Evolutionary conservation across 495 filamentous ascomycete species (phyloP).

Genomic region (Hapsidospora chrysogenum): DNA sequence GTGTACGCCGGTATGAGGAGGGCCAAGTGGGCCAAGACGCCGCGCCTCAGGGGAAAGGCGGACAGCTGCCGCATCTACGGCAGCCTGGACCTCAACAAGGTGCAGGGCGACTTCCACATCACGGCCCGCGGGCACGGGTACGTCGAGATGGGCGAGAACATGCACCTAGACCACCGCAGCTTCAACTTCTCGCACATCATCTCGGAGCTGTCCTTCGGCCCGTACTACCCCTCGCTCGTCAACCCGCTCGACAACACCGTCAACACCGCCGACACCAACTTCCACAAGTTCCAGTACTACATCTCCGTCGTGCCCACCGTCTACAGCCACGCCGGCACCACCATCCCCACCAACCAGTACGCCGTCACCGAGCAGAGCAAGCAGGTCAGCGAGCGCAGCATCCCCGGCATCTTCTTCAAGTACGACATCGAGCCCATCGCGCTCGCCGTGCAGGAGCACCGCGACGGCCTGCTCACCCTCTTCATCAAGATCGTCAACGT

Average conservation of each 20-base stretch:
- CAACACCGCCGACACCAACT: slow-evolving; percentile 53
- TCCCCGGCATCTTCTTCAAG: slow-evolving; percentile 96
- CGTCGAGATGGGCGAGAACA: slow-evolving; percentile 40
- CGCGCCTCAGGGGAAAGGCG: slow-evolving; percentile 35
- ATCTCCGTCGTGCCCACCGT: slow-evolving; percentile 91
- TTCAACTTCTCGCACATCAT: slow-evolving; percentile 99
- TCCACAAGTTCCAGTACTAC: slow-evolving; percentile 98
- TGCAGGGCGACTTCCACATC: slow-evolving; percentile 97
- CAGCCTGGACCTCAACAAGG: slow-evolving; percentile 80
- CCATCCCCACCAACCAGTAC: slow-evolving; percentile 93
- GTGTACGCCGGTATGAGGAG: slow-evolving; percentile 38
- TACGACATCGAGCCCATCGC: slow-evolving; percentile 97
- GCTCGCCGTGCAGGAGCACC: slow-evolving; percentile 67
- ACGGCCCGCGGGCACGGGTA: slow-evolving; percentile 94
- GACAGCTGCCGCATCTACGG: slow-evolving; percentile 79
- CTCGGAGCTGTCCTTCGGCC: slow-evolving; percentile 90
- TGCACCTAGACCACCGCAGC: slow-evolving; percentile 67
- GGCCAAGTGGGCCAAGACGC: slow-evolving; percentile 55
- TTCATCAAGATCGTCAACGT: slow-evolving; percentile 56
- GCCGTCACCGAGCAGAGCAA: slow-evolving; percentile 77
- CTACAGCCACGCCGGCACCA: slow-evolving; percentile 51
- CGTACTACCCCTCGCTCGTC: slow-evolving; percentile 79
- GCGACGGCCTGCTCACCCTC: slow-evolving; percentile 56
- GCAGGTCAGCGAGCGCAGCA: slow-evolving; percentile 44
- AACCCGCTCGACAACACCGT: slow-evolving; percentile 92